Base-by-base conservation (phyloP, 805 yeast genomes). In the Cyberlindnera subsufficiens region DNA sequence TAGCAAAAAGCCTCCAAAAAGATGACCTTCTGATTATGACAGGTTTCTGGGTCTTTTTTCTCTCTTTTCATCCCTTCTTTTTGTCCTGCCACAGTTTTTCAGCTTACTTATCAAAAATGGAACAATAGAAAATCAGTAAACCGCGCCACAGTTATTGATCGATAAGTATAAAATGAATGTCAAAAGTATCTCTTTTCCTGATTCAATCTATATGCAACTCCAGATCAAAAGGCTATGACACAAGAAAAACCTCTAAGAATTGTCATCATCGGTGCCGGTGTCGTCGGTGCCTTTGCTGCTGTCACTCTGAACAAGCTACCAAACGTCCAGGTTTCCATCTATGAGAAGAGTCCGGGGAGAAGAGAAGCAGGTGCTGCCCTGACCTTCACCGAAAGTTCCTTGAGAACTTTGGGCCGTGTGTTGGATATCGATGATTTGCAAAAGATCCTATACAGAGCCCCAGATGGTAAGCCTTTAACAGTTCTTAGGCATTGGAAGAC, bases 311-410 rank as follows among this genome's bases (percentile, higher is more conserved):
- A 42, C 11, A 47, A 42, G 15, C 25, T 47, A 9, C 46, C 51
- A 31, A 45, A 47, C 9, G 51, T 44, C 17, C 32, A 44, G 10
- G 29, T 47, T 11, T 32, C 42, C 7, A 38, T 47, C 20, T 47
- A 44, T 20, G 51, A 47, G 14, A 47, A 44, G 30, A 39, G 44
- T 30, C 38, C 45, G 9, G 49, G 34, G 3, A 30, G 31, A 17
- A 44, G 51, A 37, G 51, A 47, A 40, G 39, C 51, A 3, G 51
- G 51, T 17, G 51, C 51, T 27, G 51, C 51, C 7, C n/a, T 47
- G 6, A 44, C 51, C 8, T 45, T 42, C 25, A 42, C 43, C 14
- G 49, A 47, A 27, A 35, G 42, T 25, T 39, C 49, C 3, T 17
- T 45, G 18, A 11, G 10, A 7, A 45, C 49, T 11, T 14, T 47